Base-by-base conservation (phyloP, 2,329 filamentous ascomycete genomes). In the Fusarium napiforme region DNA sequence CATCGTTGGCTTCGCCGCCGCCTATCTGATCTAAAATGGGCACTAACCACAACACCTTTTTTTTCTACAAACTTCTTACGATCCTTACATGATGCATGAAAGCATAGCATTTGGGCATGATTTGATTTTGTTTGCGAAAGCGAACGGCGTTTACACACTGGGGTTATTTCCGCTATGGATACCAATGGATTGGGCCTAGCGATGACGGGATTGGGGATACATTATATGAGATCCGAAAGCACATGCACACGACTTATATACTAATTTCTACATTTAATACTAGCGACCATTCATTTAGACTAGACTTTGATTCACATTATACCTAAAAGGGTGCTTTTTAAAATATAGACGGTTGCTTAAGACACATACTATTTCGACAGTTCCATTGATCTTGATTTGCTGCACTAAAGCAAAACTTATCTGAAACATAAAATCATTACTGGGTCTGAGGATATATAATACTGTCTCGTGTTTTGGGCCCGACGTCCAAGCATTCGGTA, bases 11-110 rank as follows among this genome's bases (percentile, higher is more conserved):
- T 64, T 85, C 37, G 72, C 82, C 15, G 84, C 80, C 52, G 84
- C 79, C 60, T 84, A 81, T 73, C 77, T 87, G 64, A 65, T 87
- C 60, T 87, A 83, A 82, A 55, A 28, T 43, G 53, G 47, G 34
- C 34, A 55, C 42, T 60, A 45, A 42, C 47, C 26, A 39, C 19
- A 46, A 47, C 19, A 46, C 26, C 34, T 39, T 43, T 61, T 37
- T 23, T 23, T 43, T 21, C 26, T 47, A 21, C 45, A 66, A 72
- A 63, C 47, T 73, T 69, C 64, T 69, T 66, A 75, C 73, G 73
- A 75, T 75, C 72, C 69, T 75, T 76, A 71, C 63, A 76, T 55
- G 64, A 71, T 71, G 66, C 71, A 75, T 64, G 72, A 72, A 60
- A 64, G 64, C 72, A 74, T 69, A 47, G 65, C 60, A 72, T 59